Percentiles rank a stretch among this genome's conserved stretches.
Conservation (phyloP, 169 alveolate species). For the Eimeria acervulina region DNA sequence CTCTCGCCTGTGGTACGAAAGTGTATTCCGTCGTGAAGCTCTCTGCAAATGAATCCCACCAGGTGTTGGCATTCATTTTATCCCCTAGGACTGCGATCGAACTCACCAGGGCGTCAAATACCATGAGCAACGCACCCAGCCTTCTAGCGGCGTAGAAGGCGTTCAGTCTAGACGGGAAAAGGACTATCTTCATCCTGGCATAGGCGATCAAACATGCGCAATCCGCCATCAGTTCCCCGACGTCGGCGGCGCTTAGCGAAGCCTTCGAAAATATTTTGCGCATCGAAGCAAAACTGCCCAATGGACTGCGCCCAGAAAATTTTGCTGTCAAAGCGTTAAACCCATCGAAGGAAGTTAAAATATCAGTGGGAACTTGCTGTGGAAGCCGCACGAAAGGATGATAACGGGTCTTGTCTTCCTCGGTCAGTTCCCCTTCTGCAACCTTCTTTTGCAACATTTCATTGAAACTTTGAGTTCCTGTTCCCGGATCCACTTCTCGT, state of each 20-base stretch:
- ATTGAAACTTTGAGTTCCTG: no score
- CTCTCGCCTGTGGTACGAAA: not conserved
- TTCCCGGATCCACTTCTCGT: no score
- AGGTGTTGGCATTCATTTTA: not conserved
- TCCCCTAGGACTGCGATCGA: constrained; percentile 20
- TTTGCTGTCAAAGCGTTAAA: not conserved
- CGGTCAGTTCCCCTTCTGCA: not conserved
- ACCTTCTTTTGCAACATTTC: not conserved
- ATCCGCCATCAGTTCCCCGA: not conserved
- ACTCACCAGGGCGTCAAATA: not conserved
- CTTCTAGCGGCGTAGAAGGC: not conserved
- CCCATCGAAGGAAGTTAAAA: not conserved
- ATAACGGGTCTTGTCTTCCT: not conserved
- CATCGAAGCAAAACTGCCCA: not conserved
- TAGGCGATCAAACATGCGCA: not conserved
- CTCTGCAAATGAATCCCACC: not conserved
- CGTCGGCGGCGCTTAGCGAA: not conserved
- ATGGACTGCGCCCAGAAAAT: not conserved
- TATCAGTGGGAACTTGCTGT: not conserved
- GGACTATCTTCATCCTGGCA: not conserved
- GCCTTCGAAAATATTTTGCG: not conserved
- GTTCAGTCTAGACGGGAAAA: not conserved
- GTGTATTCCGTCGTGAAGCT: not conserved
- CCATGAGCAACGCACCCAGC: not conserved
- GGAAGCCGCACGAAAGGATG: constrained; percentile 58